Conservation (phyloP, 768 basidiomycete species). For the Austroboletus eburneus region DNA sequence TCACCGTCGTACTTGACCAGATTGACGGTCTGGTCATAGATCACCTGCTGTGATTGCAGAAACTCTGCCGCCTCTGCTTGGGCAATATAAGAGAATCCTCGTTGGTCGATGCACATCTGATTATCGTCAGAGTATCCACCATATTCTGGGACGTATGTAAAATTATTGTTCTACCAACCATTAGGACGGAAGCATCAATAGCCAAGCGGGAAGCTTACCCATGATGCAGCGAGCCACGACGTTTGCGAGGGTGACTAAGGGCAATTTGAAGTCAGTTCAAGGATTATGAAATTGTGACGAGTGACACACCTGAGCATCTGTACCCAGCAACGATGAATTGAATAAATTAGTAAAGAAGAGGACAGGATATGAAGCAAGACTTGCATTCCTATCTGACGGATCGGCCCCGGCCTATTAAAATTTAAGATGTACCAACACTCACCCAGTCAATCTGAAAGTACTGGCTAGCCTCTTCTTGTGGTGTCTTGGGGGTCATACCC, state of each 20-base stretch:
- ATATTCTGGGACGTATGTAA: constrained; percentile 45
- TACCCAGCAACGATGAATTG: background rate
- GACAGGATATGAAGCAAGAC: background rate
- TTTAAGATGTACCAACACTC: no score
- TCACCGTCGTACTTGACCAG: constrained; percentile 42
- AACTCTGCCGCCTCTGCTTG: constrained; percentile 56
- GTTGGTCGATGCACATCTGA: constrained; percentile 52
- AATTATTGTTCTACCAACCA: constrained; percentile 51
- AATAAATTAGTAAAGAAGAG: background rate
- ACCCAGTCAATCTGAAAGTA: no score
- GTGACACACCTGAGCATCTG: background rate
- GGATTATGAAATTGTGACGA: no score
- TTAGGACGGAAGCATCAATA: no score
- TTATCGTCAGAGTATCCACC: constrained; percentile 60
- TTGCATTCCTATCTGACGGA: background rate
- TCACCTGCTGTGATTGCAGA: constrained; percentile 42
- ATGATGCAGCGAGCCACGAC: no score
- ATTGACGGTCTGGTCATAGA: constrained; percentile 49
- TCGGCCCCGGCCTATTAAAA: background rate
- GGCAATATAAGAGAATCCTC: constrained; percentile 56
- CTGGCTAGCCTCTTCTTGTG: no score
- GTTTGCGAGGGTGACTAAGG: no score
- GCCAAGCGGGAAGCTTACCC: no score
- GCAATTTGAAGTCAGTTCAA: no score
- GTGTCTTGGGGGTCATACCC: no score